phyloP scores from a whole-genome alignment of 2,329 filamentous ascomycete genomes.

The Calonectria pauciramosa region DNA sequence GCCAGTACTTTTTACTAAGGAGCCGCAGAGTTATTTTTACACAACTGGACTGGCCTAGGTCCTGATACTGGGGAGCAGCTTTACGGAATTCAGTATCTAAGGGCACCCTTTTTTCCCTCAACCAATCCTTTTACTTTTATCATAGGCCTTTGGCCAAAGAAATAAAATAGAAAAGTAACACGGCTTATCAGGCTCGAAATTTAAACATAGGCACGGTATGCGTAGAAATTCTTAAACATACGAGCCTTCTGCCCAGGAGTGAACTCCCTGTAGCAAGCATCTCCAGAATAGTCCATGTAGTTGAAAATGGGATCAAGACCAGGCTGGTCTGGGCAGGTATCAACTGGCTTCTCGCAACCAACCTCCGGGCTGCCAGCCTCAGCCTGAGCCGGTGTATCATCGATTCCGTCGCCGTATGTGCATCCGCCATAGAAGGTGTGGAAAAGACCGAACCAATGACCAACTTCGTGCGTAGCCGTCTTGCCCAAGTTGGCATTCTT shows the following conservation, averaged over 20 bases:
- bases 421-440: background rate
- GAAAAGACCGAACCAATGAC: background rate
- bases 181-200: background rate
- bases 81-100: too few species aligned
- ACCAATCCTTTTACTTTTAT: too few species aligned
- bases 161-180: too few species aligned
- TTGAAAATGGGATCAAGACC: background rate
- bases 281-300: background rate
- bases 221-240: slow-evolving; percentile 1
- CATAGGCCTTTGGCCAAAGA: too few species aligned
- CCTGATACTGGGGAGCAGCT: too few species aligned
- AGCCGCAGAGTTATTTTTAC: too few species aligned
- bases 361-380: background rate
- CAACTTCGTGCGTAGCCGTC: background rate
- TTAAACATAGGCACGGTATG: background rate
- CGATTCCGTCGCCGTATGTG: background rate
- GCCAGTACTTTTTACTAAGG: too few species aligned
- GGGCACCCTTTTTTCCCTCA: too few species aligned
- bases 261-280: slow-evolving; percentile 1
- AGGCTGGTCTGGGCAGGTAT: background rate
- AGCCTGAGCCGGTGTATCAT: background rate
- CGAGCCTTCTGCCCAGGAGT: background rate
- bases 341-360: background rate
- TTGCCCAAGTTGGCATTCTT: background rate
- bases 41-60: too few species aligned